These are phyloP conservation scores for Neopestalotiopsis rosae DNA, from an alignment of 2,329 filamentous ascomycete species.

Conservation along the genomic window DNA sequence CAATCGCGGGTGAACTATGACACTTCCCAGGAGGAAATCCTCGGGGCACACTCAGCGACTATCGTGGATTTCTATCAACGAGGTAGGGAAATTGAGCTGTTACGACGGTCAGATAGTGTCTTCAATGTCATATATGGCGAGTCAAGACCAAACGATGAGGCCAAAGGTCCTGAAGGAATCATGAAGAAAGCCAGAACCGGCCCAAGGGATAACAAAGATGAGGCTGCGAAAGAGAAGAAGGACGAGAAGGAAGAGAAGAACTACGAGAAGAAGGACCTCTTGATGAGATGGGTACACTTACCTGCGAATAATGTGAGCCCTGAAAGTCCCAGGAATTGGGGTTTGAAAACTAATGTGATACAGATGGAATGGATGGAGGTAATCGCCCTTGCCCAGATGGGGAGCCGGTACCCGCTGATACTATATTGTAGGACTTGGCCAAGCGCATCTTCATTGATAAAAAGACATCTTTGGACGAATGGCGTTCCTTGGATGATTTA, in stretches of 20 bases:
- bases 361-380: neutral
- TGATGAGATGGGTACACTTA: neutral
- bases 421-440: neutral
- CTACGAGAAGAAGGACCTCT: neutral
- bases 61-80: neutral
- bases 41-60: neutral
- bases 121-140: neutral
- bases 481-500: neutral
- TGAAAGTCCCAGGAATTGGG: neutral
- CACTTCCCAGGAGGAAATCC: neutral
- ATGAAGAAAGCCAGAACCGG: neutral
- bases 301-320: neutral
- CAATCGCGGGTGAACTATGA: neutral
- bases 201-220: neutral
- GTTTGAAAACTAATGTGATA: neutral
- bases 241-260: too few relatives aligned
- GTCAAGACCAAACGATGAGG: neutral
- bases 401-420: too few relatives aligned
- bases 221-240: neutral
- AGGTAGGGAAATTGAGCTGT: neutral
- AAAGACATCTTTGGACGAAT: neutral
- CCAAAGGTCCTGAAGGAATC: neutral
- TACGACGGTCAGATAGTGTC: neutral
- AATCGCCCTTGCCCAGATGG: too few relatives aligned
- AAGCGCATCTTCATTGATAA: neutral